These are phyloP conservation scores for Suillus lakei DNA, from an alignment of 768 basidiomycete genomes.

Conservation along the genomic window DNA sequence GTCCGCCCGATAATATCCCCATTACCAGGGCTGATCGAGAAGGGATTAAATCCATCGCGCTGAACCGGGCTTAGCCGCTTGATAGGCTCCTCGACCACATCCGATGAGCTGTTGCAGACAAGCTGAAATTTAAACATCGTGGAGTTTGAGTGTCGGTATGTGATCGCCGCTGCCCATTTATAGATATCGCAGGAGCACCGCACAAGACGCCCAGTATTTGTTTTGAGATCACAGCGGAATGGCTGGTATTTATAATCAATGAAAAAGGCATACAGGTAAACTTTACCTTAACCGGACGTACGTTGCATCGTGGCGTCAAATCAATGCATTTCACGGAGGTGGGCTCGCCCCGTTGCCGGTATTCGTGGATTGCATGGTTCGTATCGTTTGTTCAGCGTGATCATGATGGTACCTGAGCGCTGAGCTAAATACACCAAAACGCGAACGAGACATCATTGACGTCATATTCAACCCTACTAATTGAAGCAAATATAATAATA, in stretches of 20 bases:
- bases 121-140: not conserved
- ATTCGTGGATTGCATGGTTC: not conserved
- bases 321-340: not conserved
- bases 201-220: no score
- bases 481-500: no score
- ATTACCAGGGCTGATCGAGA: not conserved
- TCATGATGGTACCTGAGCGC: not conserved
- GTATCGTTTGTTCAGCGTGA: not conserved
- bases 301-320: not conserved
- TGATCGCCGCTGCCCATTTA: not conserved
- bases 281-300: not conserved
- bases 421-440: not conserved
- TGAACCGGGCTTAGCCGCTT: not conserved
- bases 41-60: not conserved
- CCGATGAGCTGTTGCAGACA: not conserved
- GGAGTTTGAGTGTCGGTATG: no score
- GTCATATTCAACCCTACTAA: not conserved
- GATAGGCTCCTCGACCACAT: not conserved
- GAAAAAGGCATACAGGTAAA: not conserved
- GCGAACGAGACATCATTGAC: not conserved
- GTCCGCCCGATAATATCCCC: not conserved
- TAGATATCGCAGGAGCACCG: not conserved
- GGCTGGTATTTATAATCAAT: not conserved
- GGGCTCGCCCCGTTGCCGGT: no score
- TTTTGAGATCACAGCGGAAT: no score